Evolutionary conservation across 495 filamentous ascomycete species (phyloP).

Genomic region (Letharia columbiana): DNA sequence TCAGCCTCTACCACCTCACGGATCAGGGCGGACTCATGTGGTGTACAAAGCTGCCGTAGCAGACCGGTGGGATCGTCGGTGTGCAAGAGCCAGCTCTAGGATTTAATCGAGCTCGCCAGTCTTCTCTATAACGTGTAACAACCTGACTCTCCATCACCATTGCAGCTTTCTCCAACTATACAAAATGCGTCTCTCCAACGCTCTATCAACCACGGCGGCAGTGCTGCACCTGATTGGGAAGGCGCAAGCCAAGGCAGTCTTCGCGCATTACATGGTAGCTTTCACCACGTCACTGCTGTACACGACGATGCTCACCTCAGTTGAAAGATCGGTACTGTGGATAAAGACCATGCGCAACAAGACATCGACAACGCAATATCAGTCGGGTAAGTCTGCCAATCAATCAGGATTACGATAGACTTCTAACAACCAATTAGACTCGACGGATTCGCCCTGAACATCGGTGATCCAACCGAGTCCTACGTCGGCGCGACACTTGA

Average conservation of each 20-base stretch:
- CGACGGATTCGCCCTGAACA: constrained; percentile 30
- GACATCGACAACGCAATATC: constrained; percentile 28
- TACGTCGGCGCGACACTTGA: constrained; percentile 22
- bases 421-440: constrained; percentile 11
- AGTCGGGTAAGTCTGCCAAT: constrained; percentile 13
- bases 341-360: constrained; percentile 24
- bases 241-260: constrained; percentile 22
- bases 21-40: background rate
- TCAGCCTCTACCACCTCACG: background rate
- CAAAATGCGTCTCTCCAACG: background rate
- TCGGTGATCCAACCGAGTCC: constrained; percentile 21
- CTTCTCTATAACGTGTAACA: background rate
- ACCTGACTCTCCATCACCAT: background rate
- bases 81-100: background rate
- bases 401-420: background rate
- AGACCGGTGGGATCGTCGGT: background rate
- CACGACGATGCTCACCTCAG: background rate
- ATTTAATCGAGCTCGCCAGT: background rate
- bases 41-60: background rate
- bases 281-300: background rate
- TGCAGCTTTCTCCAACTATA: background rate
- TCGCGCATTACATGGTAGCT: constrained; percentile 32
- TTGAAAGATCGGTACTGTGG: constrained; percentile 23
- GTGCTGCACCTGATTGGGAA: background rate
- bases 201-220: background rate